Base-by-base conservation (phyloP, 257 asterid species). In the Cruciata laevipes region DNA sequence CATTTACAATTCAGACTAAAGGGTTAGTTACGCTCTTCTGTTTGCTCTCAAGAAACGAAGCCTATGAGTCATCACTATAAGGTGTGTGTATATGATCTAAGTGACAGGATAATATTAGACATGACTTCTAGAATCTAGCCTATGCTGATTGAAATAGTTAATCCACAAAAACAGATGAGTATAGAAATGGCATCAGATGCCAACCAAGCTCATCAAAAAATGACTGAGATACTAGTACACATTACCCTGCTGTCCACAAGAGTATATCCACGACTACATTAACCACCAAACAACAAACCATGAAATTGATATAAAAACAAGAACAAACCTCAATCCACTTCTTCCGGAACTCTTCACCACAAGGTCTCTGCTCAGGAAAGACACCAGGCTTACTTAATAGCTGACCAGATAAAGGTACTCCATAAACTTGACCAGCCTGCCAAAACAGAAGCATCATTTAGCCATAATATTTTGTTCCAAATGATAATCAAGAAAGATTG, bases 381-480 rank as follows among this genome's bases (percentile, higher is more conserved):
- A 76, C 71, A 70, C 96, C 87, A 75, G 95, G 74, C 75, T 89
- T 91, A 69, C 84, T 78, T 82, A 95, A 79, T 40, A 90, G 75
- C 27, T 83, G 51, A 71, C 97, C 96, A 73, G 96, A 85, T 77
- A 95, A 96, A 63, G 98, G 90, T 78, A 91, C 91, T 78, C 96
- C 99, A 80, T 91, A 95, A 69, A 95, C 95, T 78, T 95, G 99
- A 53, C 99, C 99, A 13, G 96, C 99, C 99, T 95, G 88, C 75
- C 76, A 61, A 38, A 62, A 33, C 31, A 69, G 44, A 51, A 67
- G 71, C 55, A 67, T 33, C 59, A 53, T 57, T 65, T 64, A 14
- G 44, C 40, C 65, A 68, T 4, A 33, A 53, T 2, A 12, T n/a
- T 12, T 33, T 38, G 20, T 16, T 37, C 59, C 18, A 52, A 58